Base-by-base conservation (phyloP, 1,139 yeast species). In the Yamadazyma aaseri region DNA sequence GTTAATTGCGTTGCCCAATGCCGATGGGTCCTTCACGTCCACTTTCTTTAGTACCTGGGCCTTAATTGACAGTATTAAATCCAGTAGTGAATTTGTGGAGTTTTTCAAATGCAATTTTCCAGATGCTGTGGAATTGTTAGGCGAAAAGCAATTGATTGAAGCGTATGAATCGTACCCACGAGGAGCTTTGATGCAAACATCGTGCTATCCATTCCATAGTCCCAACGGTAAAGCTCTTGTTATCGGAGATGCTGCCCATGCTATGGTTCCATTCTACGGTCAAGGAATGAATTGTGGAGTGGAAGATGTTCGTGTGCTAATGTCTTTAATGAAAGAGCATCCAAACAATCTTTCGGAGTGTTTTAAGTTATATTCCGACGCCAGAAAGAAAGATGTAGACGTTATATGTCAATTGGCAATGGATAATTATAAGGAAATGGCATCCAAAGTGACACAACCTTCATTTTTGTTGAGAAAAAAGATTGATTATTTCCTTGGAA, bases 201-300 rank as follows among this genome's bases (percentile, higher is more conserved):
- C 66, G 35, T 82, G 87, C 41, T 65, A 64, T 35, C 90, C 94
- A 2, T 89, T 86, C 58, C 79, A 86, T 50, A 73, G 69, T 40
- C 69, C 72, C 21, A 60, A 65, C 27, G 89, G 82, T 25, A 73
- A 76, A 39, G 81, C 81, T 11, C 65, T 90, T 10, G 63, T 90
- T 5, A 64, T 90, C 22, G 97, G 97, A 3, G 97, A 90, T 57
- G 96, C 97, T 1, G 95, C 97, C 0, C 97, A 90, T 58, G 81
- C 94, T 11, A 89, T 89, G 96, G 97, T 90, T 4, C 97, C 97
- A 10, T 90, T 90, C 55, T 90, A 89, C 51, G 97, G 97, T 6
- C 97, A 90, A 56, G 97, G 97, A 3, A 84, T 90, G 94, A 90
- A 90, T 56, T 86, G 96, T 53, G 97, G 97, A 1, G 84, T 90